Base-by-base conservation (phyloP, 495 filamentous ascomycete genomes). In the Aspergillus bridgeri region DNA sequence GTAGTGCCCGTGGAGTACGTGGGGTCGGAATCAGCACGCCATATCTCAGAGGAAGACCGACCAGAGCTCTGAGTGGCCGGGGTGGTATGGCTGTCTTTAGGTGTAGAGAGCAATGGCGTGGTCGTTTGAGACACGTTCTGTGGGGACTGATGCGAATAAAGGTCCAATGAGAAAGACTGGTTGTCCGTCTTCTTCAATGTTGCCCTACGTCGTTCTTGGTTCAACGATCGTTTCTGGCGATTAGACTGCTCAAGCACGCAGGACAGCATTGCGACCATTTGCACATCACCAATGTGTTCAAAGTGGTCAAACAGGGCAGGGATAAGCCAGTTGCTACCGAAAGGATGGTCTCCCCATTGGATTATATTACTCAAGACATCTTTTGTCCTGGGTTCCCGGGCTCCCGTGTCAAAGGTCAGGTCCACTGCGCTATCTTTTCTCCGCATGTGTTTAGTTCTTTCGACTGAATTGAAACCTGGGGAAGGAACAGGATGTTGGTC, bases 201-300 rank as follows among this genome's bases (percentile, higher is more conserved):
- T 51, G 59, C 49, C 63, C 63, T 59, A 20, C 59, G 53, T 5
- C 43, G 38, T 29, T 58, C 51, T 42, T 53, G 51, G 23, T 48
- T 48, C 19, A 42, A 23, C 6, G 62, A 54, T 7, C 45, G 51
- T 11, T 54, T 61, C 42, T 70, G 72, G 6, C 60, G 56, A 52
- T 69, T 73, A 13, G 84, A 79, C 56, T 95, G 89, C 50, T 84
- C 84, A 54, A 97, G 87, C 46, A 96, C 85, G 66, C 92, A 96
- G 1, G 92, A 88, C 13, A 97, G 81, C 92, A 96, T 96, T 33
- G 91, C 93, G 18, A 96, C 78, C 92, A 96, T 96, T 69, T 97
- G 92, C 3, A 93, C 75, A 66, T 97, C 91, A 2, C 85, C 90
- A 25, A 86, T 76, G 42, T 75, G 80, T 66, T 96, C 91, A 60